These are phyloP conservation scores for Protomyces macrosporus DNA, from an alignment of 1,139 yeast species.

Conservation along the genomic window DNA sequence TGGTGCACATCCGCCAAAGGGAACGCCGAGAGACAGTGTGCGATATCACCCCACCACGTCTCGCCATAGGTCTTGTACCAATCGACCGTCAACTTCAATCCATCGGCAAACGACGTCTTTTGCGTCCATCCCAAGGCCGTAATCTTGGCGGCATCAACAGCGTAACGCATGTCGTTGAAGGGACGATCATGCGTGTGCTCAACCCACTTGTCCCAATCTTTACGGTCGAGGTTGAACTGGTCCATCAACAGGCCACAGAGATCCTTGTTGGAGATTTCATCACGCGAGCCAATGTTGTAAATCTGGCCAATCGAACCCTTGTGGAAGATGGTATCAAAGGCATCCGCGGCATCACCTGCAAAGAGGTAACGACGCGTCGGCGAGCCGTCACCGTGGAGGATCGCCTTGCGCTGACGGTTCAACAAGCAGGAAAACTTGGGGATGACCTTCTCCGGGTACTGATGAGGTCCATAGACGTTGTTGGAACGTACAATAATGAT, in stretches of 20 bases:
- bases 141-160: constrained; percentile 43
- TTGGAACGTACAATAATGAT: constrained; percentile 48
- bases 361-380: constrained; percentile 49
- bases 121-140: constrained; percentile 50
- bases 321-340: constrained; percentile 42
- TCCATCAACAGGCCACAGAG: constrained; percentile 37
- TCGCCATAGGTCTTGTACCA: constrained; percentile 39
- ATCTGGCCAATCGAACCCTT: constrained; percentile 40
- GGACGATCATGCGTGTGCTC: constrained; percentile 46
- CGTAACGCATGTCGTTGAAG: constrained; percentile 50
- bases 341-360: constrained; percentile 48
- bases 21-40: constrained; percentile 35
- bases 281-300: constrained; percentile 50
- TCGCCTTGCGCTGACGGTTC: constrained; percentile 36
- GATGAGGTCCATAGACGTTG: constrained; percentile 55
- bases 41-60: constrained; percentile 38
- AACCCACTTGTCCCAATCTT: constrained; percentile 35
- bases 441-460: constrained; percentile 55
- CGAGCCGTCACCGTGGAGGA: constrained; percentile 50
- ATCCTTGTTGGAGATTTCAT: constrained; percentile 45
- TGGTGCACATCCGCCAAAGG: constrained; percentile 29
- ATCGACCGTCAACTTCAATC: constrained; percentile 39
- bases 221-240: constrained; percentile 35
- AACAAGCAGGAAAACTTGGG: constrained; percentile 43
- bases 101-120: constrained; percentile 40